A percentile compares a stretch with the other conserved stretches of the same genome.
These are phyloP conservation scores for Laetiporus sulphureus DNA, from an alignment of 1,284 basidiomycete species.

Conservation along the genomic window DNA sequence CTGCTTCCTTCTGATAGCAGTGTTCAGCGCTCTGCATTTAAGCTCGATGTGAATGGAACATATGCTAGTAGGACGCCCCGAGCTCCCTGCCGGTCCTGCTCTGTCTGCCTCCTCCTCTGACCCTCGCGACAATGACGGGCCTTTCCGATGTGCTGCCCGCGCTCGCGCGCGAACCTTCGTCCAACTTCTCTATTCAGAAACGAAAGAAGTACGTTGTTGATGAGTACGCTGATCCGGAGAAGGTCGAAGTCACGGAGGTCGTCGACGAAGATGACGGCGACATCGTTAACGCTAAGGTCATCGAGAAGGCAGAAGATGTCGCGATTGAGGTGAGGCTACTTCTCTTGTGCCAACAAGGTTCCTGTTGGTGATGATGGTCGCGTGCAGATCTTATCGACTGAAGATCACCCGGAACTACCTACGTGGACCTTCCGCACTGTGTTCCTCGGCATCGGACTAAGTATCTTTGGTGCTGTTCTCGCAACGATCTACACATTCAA, in stretches of 20 bases:
- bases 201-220: constrained; percentile 6
- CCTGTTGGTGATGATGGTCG: not conserved
- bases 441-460: constrained; percentile 54
- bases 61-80: no score
- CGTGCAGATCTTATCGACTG: constrained; percentile 39
- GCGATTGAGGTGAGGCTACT: constrained; percentile 31
- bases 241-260: constrained; percentile 17
- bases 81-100: no score
- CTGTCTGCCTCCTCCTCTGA: not conserved
- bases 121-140: constrained; percentile 4
- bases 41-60: no score
- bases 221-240: constrained; percentile 14
- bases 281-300: constrained; percentile 23
- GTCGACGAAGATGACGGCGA: constrained; percentile 14
- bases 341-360: not conserved
- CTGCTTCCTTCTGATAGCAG: no score
- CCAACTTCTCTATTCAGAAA: constrained; percentile 15
- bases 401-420: constrained; percentile 50
- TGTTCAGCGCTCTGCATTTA: no score
- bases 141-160: constrained; percentile 6
- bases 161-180: constrained; percentile 10
- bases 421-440: constrained; percentile 53
- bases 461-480: constrained; percentile 52
- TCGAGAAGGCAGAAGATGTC: constrained; percentile 40
- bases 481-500: constrained; percentile 62